These are phyloP conservation scores for Naegleria fowleri DNA, from an alignment of 208 protist species.

Conservation along the genomic window DNA sequence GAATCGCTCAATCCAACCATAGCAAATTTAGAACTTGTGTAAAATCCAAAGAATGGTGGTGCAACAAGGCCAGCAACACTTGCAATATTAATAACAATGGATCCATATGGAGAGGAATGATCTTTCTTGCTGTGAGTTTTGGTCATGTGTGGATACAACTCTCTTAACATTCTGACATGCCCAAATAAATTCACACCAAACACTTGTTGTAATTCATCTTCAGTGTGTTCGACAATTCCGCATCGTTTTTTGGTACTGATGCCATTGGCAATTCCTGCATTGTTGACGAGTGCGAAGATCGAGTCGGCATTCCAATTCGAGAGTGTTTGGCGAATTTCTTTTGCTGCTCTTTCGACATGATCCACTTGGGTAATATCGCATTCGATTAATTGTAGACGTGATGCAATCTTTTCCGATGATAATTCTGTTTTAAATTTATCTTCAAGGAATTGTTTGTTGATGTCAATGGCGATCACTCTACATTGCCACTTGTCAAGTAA, in stretches of 20 bases:
- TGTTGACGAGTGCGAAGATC: background rate
- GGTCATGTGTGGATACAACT: background rate
- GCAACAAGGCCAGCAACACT: background rate
- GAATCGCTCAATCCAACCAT: background rate
- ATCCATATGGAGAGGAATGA: background rate
- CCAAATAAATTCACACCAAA: background rate
- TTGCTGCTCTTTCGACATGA: background rate
- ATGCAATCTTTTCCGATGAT: background rate
- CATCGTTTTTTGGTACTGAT: background rate
- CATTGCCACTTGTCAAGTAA: background rate
- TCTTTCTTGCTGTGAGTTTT: background rate
- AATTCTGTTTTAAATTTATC: background rate
- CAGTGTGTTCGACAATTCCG: background rate
- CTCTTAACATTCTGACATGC: background rate
- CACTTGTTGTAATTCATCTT: background rate
- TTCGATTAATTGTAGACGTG: background rate
- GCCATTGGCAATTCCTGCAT: background rate
- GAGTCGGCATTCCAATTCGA: background rate
- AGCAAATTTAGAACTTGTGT: background rate
- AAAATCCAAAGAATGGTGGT: background rate
- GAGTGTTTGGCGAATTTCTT: background rate
- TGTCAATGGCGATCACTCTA: background rate
- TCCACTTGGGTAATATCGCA: background rate
- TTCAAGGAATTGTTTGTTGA: background rate
- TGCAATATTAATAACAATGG: background rate